Conservation (phyloP, 805 yeast genomes). For the Cyberlindnera mrakii region DNA sequence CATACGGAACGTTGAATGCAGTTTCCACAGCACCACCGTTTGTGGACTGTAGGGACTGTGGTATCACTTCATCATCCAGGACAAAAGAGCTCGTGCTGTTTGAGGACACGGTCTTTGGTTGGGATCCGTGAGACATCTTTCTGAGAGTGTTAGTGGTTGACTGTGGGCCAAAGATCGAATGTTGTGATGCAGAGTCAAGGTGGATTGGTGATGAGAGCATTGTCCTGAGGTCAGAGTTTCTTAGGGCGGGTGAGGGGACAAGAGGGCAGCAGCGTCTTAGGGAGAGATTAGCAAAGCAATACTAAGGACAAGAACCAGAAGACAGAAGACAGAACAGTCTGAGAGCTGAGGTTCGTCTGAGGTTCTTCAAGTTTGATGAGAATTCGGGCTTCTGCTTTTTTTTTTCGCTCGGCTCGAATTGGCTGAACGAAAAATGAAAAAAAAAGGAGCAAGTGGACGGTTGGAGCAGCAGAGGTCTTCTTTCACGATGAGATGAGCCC, state of each 20-base stretch:
- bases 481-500: too few relatives aligned
- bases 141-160: conserved; percentile 10
- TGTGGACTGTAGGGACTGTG: conserved; percentile 2
- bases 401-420: conserved; percentile 19
- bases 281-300: not conserved
- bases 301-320: not conserved
- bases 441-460: too few relatives aligned
- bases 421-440: conserved; percentile 5
- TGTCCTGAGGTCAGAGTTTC: not conserved
- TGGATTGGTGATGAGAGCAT: conserved; percentile 19
- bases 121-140: conserved; percentile 13
- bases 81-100: conserved; percentile 16
- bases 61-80: conserved; percentile 15
- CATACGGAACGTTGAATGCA: conserved; percentile 14
- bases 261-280: not conserved
- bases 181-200: conserved; percentile 13
- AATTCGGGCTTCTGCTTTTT: conserved; percentile 7
- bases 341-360: not conserved
- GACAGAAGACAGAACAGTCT: not conserved
- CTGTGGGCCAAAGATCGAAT: conserved; percentile 5
- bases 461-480: too few relatives aligned
- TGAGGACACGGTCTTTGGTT: conserved; percentile 10
- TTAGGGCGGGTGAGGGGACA: not conserved
- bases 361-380: too few relatives aligned
- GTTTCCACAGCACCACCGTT: conserved; percentile 6